phyloP scores from a whole-genome alignment of 2,329 filamentous ascomycete genomes.

The Pseudogymnoascus sp. region DNA sequence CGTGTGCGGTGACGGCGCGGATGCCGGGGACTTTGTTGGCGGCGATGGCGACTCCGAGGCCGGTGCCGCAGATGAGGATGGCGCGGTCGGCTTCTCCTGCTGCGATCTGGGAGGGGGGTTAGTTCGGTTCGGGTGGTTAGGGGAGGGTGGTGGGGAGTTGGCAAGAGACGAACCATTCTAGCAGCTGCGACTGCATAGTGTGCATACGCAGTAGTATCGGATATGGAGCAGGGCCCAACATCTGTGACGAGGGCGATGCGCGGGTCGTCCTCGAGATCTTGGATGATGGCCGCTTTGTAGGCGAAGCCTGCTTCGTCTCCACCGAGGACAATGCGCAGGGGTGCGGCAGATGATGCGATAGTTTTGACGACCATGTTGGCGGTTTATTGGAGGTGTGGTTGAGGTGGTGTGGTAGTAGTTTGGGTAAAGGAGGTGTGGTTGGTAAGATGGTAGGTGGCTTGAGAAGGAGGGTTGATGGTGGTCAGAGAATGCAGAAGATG shows the following conservation, averaged over 20 bases:
- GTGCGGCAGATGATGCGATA: not conserved
- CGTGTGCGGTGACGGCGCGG: slow-evolving; percentile 81
- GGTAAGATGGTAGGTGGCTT: not conserved
- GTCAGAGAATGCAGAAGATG: not conserved
- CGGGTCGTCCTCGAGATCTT: slow-evolving; percentile 57
- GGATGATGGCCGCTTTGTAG: slow-evolving; percentile 73
- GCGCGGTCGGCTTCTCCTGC: slow-evolving; percentile 65
- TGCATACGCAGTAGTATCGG: slow-evolving; percentile 75
- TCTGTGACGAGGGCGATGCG: slow-evolving; percentile 63
- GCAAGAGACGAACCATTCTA: slow-evolving; percentile 8
- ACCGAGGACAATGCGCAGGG: slow-evolving; percentile 53
- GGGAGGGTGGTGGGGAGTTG: slow-evolving; percentile 22
- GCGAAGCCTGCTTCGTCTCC: slow-evolving; percentile 52
- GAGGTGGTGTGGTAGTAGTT: not conserved
- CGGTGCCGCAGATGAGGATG: slow-evolving; percentile 76
- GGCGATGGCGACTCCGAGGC: slow-evolving; percentile 77
- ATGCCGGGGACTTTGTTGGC: slow-evolving; percentile 83
- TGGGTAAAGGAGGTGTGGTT: not conserved
- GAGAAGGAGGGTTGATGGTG: not conserved
- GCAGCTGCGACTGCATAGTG: slow-evolving; percentile 69
- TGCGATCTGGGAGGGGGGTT: slow-evolving; percentile 40
- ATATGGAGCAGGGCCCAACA: slow-evolving; percentile 55
- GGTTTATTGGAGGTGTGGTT: not conserved
- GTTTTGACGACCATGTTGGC: not conserved
- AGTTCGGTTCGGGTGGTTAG: slow-evolving; percentile 10